Base-by-base conservation (phyloP, 495 filamentous ascomycete species). In the Penicillium atrosanguineum region DNA sequence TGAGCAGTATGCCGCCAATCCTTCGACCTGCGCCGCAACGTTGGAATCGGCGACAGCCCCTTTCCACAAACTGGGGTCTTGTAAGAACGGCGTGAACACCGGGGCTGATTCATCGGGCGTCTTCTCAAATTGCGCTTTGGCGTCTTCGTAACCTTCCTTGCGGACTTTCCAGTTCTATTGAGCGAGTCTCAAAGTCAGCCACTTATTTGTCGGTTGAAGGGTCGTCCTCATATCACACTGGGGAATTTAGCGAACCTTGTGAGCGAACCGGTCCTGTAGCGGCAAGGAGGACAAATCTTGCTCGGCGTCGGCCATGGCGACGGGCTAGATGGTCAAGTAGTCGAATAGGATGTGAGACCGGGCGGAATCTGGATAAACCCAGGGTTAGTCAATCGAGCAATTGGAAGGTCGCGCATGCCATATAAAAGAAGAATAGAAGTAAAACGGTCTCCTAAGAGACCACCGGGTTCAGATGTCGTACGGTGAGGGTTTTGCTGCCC, bases 21-120 rank as follows among this genome's bases (percentile, higher is more conserved):
- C 94, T 52, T 99, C 94, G 68, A 93, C 87, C 65, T 99, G 94
- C 48, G 94, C 94, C 8, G 95, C 94, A 48, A 99, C 95, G 64
- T 99, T 97, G 26, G 94, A 97, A 70, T 99, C 94, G 46, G 87
- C 85, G 6, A 91, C 92, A 1, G 91, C 94, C 26, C 85, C 87
- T 71, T 96, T 96, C 93, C 90, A 96, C 56, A 97, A 64, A 26
- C 84, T 75, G 2, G 91, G 79, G 55, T 97, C 93, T 65, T 91
- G 84, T 50, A 91, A 71, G 68, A 97, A 97, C 7, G 90, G 88
- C 46, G 82, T 79, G 54, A 97, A 96, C 7, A 85, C 84, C 9
- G 91, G 87, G 62, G 94, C 87, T 57, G 88, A 82, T 69, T 97
- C 94, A 74, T 94, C 89, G 48, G 88, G 85, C 8, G 91, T 90